Base-by-base conservation (phyloP, 208 protist genomes). In the Trypanosoma brucei region DNA sequence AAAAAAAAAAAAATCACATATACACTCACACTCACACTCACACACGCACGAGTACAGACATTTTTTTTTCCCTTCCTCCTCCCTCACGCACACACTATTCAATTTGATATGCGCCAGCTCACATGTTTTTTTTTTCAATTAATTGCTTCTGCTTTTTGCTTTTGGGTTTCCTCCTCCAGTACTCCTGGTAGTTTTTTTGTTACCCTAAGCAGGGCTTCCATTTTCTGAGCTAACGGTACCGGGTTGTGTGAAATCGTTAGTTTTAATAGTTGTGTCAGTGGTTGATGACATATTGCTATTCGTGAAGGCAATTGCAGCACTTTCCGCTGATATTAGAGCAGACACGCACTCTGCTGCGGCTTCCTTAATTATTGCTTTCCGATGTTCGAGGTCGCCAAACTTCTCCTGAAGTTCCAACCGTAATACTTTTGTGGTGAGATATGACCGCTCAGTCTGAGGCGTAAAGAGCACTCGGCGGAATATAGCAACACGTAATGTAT, bases 311-410 rank as follows among this genome's bases (percentile, higher is more conserved):
- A 59, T 37, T 0, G 72, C 76, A 7, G 72, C 72, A 22, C 52
- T 46, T 76, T 91, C 87, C 35, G 78, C 84, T 31, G 73, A 75
- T 38, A 81, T 59, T 30, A 94, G 71, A 38, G 82, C 83, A 8
- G 63, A 53, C n/a, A 91, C 70, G 56, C 82, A 90, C 46, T 89
- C 80, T 1, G 77, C 78, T 49, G 84, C 87, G 13, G 87, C 75
- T 44, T 75, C 65, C 45, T 79, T 78, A 40, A 94, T 90, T 56
- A 77, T 45, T 22, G 78, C 70, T 68, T 89, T 88, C 45, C 61
- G 62, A 30, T 55, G n/a, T 48, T 83, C 75, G 31, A 94, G 70
- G 33, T 62, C 54, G 38, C 58, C 38, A 65, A 94, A 87, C 51
- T 65, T 67, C 5, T 34, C 33, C 70, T 94, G 76, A 2, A 94